A percentile compares a stretch with the other conserved stretches of the same genome.
phyloP scores from a whole-genome alignment of 1,284 basidiomycete genomes.

The Inonotus hispidus region DNA sequence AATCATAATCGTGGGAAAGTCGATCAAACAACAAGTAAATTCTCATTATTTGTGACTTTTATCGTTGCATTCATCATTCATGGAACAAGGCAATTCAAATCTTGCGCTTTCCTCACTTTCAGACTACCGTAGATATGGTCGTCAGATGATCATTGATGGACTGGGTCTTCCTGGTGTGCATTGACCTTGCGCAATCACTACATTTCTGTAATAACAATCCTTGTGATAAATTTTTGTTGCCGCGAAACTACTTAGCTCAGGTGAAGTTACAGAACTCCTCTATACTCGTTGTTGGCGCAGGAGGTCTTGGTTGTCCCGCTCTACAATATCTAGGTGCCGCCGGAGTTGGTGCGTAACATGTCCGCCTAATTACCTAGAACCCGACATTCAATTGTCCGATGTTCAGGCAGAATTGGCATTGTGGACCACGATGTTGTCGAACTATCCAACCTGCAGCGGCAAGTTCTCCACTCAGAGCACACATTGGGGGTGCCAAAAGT shows the following conservation, averaged over 20 bases:
- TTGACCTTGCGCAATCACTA: neutral
- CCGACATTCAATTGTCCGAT: too few species aligned
- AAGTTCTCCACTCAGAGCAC: conserved; percentile 83
- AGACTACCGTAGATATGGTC: conserved; percentile 92
- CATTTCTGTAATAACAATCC: neutral
- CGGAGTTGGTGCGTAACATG: conserved; percentile 68
- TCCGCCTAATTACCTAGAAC: neutral
- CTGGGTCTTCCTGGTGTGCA: conserved; percentile 76
- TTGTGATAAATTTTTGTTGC: neutral
- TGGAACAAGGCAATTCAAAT: neutral
- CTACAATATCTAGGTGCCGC: conserved; percentile 91
- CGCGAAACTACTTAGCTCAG: conserved; percentile 56
- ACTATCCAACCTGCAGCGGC: conserved; percentile 89
- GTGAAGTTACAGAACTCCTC: conserved; percentile 70
- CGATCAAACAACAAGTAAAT: neutral
- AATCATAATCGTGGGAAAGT: neutral
- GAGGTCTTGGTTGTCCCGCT: conserved; percentile 94
- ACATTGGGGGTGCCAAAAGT: conserved; percentile 83
- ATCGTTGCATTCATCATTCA: neutral
- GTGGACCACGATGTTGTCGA: conserved; percentile 92
- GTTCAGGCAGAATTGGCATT: conserved; percentile 73
- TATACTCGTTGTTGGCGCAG: conserved; percentile 89
- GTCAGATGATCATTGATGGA: conserved; percentile 94
- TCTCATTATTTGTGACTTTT: neutral
- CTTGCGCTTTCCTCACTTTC: neutral